phyloP scores from a whole-genome alignment of 2,329 filamentous ascomycete species.

The Dothideomycetes sp. region DNA sequence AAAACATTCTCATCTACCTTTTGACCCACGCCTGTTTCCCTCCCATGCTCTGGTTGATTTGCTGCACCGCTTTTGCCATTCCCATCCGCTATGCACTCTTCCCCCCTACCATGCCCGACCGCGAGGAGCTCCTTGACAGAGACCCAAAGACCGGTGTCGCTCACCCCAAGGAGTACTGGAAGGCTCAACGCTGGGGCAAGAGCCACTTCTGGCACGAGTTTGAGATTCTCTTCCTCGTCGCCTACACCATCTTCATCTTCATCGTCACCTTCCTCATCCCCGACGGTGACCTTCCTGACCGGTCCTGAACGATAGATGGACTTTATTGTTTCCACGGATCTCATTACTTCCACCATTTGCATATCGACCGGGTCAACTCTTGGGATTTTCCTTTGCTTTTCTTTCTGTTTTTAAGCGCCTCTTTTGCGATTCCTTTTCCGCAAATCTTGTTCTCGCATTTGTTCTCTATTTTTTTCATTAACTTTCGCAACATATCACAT shows the following conservation, averaged over 20 bases:
- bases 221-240: conserved; percentile 12
- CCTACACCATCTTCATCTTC: conserved; percentile 14
- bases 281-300: neutral
- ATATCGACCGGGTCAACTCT: too few relatives aligned
- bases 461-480: conserved; percentile 1
- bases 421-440: too few relatives aligned
- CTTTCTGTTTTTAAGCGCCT: too few relatives aligned
- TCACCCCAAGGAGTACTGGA: conserved; percentile 30
- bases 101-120: conserved; percentile 49
- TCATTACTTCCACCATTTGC: too few relatives aligned
- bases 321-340: too few relatives aligned
- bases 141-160: conserved; percentile 49
- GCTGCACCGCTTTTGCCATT: conserved; percentile 13
- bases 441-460: too few relatives aligned
- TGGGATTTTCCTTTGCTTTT: too few relatives aligned
- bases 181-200: conserved; percentile 14
- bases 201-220: conserved; percentile 15
- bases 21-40: conserved; percentile 56
- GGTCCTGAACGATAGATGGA: too few relatives aligned
- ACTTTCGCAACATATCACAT: too few relatives aligned
- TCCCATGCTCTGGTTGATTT: conserved; percentile 44
- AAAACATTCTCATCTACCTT: conserved; percentile 41
- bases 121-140: conserved; percentile 47
- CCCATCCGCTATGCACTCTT: conserved; percentile 53
- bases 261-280: conserved; percentile 11